A percentile compares a stretch with the other conserved stretches of the same genome.
Evolutionary conservation across 2,329 filamentous ascomycete genomes (phyloP).

Genomic region (Aspergillus ustus): DNA sequence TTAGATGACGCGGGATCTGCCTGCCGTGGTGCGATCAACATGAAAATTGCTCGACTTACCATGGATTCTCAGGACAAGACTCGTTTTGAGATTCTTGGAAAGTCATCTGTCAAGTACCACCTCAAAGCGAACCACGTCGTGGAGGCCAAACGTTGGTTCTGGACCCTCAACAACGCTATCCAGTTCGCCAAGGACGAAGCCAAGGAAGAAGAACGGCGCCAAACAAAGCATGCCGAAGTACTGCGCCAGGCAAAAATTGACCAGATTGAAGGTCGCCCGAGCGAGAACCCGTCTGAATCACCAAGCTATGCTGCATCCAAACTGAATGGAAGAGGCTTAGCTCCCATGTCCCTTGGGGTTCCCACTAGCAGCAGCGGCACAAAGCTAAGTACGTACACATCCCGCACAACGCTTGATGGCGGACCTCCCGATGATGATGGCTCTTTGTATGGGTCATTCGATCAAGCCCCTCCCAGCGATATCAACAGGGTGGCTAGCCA

Average conservation of each 20-base stretch:
- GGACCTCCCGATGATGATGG: constrained; percentile 58
- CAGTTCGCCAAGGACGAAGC: constrained; percentile 98
- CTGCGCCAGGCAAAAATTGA: constrained; percentile 80
- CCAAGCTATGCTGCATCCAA: constrained; percentile 34
- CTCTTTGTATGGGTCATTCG: constrained; percentile 59
- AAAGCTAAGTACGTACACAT: constrained; percentile 55
- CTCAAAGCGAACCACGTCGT: constrained; percentile 98
- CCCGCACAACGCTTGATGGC: constrained; percentile 53
- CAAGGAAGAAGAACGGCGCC: constrained; percentile 81
- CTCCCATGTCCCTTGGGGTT: constrained; percentile 41
- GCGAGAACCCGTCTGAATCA: constrained; percentile 49
- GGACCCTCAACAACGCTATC: constrained; percentile 97
- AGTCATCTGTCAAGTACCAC: constrained; percentile 98
- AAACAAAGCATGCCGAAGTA: constrained; percentile 73
- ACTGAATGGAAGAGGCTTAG: constrained; percentile 43
- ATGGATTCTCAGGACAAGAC: constrained; percentile 98
- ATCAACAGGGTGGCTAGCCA: constrained; percentile 55
- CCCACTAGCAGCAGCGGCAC: constrained; percentile 44
- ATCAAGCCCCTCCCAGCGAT: constrained; percentile 58
- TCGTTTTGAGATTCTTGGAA: constrained; percentile 95
- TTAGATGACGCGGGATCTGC: constrained; percentile 89
- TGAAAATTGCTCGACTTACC: constrained; percentile 91
- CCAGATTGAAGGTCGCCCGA: constrained; percentile 61
- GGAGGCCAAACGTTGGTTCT: constrained; percentile 98
- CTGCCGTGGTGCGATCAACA: constrained; percentile 97